phyloP scores from a whole-genome alignment of 257 asterid genomes.

The Salvia miltiorrhiza region DNA sequence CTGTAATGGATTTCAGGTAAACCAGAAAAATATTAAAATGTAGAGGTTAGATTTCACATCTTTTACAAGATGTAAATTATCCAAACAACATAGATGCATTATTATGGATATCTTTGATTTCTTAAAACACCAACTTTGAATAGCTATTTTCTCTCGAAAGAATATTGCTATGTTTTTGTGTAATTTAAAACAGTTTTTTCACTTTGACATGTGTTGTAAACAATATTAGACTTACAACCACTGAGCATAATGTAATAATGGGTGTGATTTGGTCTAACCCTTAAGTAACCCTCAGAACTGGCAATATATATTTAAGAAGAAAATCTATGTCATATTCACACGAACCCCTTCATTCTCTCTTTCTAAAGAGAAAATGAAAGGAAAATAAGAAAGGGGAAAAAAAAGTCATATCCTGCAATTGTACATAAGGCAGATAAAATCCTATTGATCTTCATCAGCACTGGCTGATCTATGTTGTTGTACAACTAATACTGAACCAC shows the following conservation, averaged over 20 bases:
- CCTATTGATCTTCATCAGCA: conserved; percentile 40
- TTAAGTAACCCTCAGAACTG: background rate
- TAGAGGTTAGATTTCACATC: no score
- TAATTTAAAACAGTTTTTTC: no score
- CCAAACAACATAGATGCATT: background rate
- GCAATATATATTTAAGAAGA: background rate
- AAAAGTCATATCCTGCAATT: background rate
- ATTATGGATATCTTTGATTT: no score
- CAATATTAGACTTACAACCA: no score
- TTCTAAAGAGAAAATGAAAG: background rate
- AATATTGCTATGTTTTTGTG: no score
- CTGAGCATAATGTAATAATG: no score
- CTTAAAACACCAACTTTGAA: no score
- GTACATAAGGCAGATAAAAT: background rate
- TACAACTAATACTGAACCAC: conserved; percentile 85
- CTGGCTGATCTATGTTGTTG: conserved; percentile 68
- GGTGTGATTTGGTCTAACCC: no score
- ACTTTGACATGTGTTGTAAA: no score
- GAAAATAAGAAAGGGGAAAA: background rate
- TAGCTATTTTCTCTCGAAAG: no score
- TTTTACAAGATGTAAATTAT: background rate
- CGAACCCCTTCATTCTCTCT: conserved; percentile 15
- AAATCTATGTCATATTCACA: conserved; percentile 28
- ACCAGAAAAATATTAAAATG: no score
- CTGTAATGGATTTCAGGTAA: no score